Evolutionary conservation across 805 yeast species (phyloP), one percentile per base, ranked within the genome.

Genomic region (Ogataea paraovalis): DNA sequence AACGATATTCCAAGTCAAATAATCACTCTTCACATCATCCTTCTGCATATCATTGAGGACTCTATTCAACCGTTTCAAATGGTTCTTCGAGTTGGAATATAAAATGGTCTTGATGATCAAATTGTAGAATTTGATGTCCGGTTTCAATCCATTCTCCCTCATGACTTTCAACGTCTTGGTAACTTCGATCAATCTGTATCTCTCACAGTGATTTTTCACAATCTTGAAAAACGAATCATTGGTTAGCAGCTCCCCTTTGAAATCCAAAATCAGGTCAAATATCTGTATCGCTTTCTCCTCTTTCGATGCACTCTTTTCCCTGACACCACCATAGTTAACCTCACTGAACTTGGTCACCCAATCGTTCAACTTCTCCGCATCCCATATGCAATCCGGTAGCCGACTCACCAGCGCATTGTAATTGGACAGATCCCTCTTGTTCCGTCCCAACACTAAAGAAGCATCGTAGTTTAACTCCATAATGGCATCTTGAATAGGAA

Each of bases 1-100:
- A 2, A 53, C 16, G 4, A 55, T 25, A 38, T 53, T 52, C 56
- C 56, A 55, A 13, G 57, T 55, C 34, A 49, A 20, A 18, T 41
- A 19, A 36, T 55, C 54, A 1, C 55, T 55, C 16, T 3, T 39
- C 8, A 55, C 18, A 9, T 40, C 38, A 6, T 27, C 16, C 0
- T 21, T 5, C 12, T 45, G 28, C 54, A 55, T 53, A 9, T 4
- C 22, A 12, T 40, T 18, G 18, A 55, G 23, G 19, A 36, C 25
- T 14, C 44, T 18, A 5, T 46, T 27, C 16, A 49, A 48, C 19
- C 55, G 41, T 16, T 52, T 36, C 9, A 51, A 47, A 19, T 50
- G 38, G 20, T 49, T 37, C 30, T 32, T 44, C 14, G 48, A 39
- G 2, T 36, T 36, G 10, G 54, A 27, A 13, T 41, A 19, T 38